phyloP scores from a whole-genome alignment of 2,329 filamentous ascomycete species.

The Arthrinium puccinioides region DNA sequence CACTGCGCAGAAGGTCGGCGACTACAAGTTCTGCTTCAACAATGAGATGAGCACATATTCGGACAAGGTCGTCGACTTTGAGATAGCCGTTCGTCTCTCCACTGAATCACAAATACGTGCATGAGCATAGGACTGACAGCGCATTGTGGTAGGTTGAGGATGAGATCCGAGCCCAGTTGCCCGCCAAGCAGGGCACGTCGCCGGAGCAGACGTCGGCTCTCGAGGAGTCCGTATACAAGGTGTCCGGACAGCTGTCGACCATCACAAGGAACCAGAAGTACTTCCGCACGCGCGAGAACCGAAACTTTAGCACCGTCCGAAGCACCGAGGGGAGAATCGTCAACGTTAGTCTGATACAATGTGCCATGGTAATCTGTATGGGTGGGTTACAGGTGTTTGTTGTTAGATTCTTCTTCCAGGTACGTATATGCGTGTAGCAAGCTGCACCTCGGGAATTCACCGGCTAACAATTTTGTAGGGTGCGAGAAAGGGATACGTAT shows the following conservation, averaged over 20 bases:
- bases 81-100: conserved; percentile 68
- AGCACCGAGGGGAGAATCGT: conserved; percentile 95
- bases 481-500: conserved; percentile 63
- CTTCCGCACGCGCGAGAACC: conserved; percentile 97
- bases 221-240: conserved; percentile 92
- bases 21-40: conserved; percentile 97
- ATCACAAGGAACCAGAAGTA: conserved; percentile 98
- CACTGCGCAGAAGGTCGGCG: conserved; percentile 77
- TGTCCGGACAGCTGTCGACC: conserved; percentile 86
- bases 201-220: conserved; percentile 84
- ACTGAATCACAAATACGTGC: conserved; percentile 8
- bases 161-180: conserved; percentile 73
- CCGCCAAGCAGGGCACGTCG: conserved; percentile 79
- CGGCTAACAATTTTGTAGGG: conserved; percentile 35
- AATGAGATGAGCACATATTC: conserved; percentile 98
- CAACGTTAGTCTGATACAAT: conserved; percentile 94
- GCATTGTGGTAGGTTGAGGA: conserved; percentile 68
- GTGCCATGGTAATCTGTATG: conserved; percentile 88
- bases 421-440: too few species aligned
- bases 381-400: conserved; percentile 94
- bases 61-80: conserved; percentile 96
- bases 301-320: conserved; percentile 95
- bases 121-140: conserved; percentile 17
- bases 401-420: conserved; percentile 98
- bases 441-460: too few species aligned